Percentiles rank a stretch among this genome's conserved stretches.
Conservation (phyloP, 2,329 filamentous ascomycete genomes). For the Proliferodiscus dingleyae region DNA sequence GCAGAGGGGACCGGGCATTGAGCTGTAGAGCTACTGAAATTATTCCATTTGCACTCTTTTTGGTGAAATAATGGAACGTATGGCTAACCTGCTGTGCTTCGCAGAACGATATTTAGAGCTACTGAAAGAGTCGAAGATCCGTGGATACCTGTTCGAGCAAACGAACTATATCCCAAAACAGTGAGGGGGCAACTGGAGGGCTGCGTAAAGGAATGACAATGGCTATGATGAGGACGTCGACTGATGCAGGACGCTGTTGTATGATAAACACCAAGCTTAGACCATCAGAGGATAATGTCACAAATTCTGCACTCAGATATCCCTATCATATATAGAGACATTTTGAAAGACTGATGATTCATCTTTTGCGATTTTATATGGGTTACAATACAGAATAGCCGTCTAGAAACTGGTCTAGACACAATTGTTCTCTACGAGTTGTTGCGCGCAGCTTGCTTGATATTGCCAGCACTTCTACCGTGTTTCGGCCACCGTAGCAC, state of each 20-base stretch:
- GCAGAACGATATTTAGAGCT: constrained; percentile 75
- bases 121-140: constrained; percentile 70
- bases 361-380: no score
- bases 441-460: no score
- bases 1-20: background rate
- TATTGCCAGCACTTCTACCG: background rate
- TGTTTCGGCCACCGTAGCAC: constrained; percentile 18
- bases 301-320: background rate
- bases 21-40: background rate
- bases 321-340: no score
- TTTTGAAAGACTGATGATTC: no score
- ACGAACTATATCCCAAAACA: constrained; percentile 64
- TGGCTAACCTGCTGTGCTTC: constrained; percentile 8
- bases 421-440: no score
- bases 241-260: no score
- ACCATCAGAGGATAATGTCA: background rate
- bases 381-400: no score
- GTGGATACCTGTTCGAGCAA: constrained; percentile 74
- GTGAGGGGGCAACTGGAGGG: constrained; percentile 9
- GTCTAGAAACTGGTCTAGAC: no score
- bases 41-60: background rate
- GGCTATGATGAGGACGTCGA: background rate
- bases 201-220: no score
- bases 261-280: background rate
- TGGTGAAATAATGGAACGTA: background rate